Evolutionary conservation across 169 alveolate genomes (phyloP).

Genomic region (Plasmodium relictum): DNA sequence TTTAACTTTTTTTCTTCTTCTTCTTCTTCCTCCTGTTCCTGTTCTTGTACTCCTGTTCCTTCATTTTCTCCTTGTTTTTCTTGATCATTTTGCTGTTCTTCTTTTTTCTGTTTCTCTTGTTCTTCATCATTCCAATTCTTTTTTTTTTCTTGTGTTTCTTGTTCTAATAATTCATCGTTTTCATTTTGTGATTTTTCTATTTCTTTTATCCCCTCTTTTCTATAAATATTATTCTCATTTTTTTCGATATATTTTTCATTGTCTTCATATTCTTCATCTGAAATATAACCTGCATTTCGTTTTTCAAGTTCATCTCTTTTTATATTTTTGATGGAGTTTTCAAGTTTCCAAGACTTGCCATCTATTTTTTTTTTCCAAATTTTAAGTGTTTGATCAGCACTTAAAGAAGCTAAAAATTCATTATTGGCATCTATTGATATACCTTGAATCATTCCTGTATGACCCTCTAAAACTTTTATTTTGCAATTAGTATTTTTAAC

Average conservation of each 20-base stretch:
- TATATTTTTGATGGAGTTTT: conserved; percentile 72
- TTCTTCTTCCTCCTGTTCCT: conserved; percentile 56
- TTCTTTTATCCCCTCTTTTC: conserved; percentile 16
- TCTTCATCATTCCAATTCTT: neutral
- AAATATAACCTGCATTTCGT: conserved; percentile 25
- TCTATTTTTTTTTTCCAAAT: conserved; percentile 85
- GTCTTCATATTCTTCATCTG: conserved; percentile 51
- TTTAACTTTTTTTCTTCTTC: conserved; percentile 73
- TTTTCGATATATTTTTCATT: conserved; percentile 27
- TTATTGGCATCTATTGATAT: conserved; percentile 85
- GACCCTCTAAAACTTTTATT: conserved; percentile 88
- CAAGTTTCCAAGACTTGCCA: conserved; percentile 85
- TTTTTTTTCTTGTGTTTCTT: conserved; percentile 41
- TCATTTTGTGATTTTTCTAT: neutral
- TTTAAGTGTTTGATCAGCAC: conserved; percentile 89
- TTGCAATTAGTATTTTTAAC: conserved; percentile 76
- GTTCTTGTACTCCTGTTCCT: neutral
- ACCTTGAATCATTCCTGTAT: conserved; percentile 89
- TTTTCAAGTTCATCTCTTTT: conserved; percentile 71
- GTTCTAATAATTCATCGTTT: conserved; percentile 6
- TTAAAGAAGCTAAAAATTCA: conserved; percentile 90
- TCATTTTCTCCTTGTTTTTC: conserved; percentile 19
- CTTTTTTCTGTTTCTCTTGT: conserved; percentile 11
- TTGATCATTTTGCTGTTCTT: conserved; percentile 27
- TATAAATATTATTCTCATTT: conserved; percentile 12